Evolutionary conservation across 2,329 filamentous ascomycete species (phyloP).

Genomic region (Cytospora schulzeri): DNA sequence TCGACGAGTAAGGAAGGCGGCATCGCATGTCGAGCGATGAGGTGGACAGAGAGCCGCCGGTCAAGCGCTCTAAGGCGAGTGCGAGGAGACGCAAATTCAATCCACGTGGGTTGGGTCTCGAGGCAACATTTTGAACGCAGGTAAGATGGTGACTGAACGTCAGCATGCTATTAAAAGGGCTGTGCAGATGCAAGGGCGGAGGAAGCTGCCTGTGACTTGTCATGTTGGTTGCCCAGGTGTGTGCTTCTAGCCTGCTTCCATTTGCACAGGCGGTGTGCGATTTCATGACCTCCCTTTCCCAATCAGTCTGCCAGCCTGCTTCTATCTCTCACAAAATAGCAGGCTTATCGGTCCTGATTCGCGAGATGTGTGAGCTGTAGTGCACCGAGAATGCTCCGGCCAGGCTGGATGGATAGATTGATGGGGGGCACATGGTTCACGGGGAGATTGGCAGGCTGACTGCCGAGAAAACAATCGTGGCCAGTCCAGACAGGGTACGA

Average conservation of each 20-base stretch:
- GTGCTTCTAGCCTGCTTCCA: not conserved
- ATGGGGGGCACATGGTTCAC: not conserved
- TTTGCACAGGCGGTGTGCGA: not conserved
- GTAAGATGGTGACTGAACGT: not conserved
- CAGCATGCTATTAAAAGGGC: not conserved
- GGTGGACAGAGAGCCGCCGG: not conserved
- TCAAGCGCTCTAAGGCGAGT: not conserved
- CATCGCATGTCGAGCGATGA: not conserved
- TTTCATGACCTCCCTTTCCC: not conserved
- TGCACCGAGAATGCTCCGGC: not conserved
- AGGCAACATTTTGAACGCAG: not conserved
- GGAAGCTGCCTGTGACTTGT: not conserved
- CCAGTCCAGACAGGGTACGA: too few species aligned
- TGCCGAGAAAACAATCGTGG: too few species aligned
- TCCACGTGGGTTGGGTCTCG: not conserved
- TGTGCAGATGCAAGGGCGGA: not conserved
- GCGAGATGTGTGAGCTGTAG: slow-evolving; percentile 15
- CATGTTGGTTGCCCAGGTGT: not conserved
- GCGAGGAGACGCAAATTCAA: not conserved
- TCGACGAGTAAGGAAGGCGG: not conserved
- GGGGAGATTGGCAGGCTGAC: too few species aligned
- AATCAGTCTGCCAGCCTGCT: slow-evolving; percentile 1
- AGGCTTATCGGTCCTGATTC: slow-evolving; percentile 14
- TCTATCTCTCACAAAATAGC: not conserved
- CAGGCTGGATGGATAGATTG: slow-evolving; percentile 1